A percentile compares a stretch with the other conserved stretches of the same genome.
These are phyloP conservation scores for Bipolaris victoriae DNA, from an alignment of 2,329 filamentous ascomycete species.

Conservation along the genomic window DNA sequence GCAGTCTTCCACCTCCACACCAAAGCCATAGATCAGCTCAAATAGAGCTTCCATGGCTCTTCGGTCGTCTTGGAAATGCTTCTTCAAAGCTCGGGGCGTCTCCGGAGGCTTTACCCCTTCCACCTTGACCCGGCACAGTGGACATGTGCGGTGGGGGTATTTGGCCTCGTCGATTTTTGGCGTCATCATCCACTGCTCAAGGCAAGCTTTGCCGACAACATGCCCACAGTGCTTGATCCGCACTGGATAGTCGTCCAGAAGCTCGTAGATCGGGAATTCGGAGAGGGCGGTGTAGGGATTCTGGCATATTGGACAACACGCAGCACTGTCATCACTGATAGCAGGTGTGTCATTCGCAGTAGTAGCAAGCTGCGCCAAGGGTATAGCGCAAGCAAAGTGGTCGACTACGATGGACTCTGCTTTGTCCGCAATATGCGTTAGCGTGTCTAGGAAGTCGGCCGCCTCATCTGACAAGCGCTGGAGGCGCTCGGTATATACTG, in stretches of 20 bases:
- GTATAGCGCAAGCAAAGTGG: constrained; percentile 31
- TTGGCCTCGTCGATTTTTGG: constrained; percentile 28
- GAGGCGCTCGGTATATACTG: constrained; percentile 5
- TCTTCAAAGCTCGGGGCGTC: not conserved
- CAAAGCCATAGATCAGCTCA: constrained; percentile 16
- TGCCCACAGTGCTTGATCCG: constrained; percentile 38
- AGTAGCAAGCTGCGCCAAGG: constrained; percentile 12
- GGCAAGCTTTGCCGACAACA: constrained; percentile 30
- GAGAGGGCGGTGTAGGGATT: constrained; percentile 23
- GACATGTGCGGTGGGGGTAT: constrained; percentile 30
- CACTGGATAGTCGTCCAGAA: constrained; percentile 31
- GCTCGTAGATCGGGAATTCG: constrained; percentile 14
- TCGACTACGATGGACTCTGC: constrained; percentile 14
- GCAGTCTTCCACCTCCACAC: constrained; percentile 20
- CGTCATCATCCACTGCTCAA: constrained; percentile 33
- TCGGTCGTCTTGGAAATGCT: constrained; percentile 15
- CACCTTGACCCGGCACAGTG: constrained; percentile 28
- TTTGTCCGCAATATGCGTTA: constrained; percentile 10
- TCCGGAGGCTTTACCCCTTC: constrained; percentile 12
- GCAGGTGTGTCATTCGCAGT: not conserved
- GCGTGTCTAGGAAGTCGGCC: not conserved
- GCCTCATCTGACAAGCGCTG: not conserved
- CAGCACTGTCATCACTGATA: constrained; percentile 16
- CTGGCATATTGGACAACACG: constrained; percentile 29
- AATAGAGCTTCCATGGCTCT: constrained; percentile 7